Conservation (phyloP, 1,284 basidiomycete genomes). For the Trichosporon asahii region DNA sequence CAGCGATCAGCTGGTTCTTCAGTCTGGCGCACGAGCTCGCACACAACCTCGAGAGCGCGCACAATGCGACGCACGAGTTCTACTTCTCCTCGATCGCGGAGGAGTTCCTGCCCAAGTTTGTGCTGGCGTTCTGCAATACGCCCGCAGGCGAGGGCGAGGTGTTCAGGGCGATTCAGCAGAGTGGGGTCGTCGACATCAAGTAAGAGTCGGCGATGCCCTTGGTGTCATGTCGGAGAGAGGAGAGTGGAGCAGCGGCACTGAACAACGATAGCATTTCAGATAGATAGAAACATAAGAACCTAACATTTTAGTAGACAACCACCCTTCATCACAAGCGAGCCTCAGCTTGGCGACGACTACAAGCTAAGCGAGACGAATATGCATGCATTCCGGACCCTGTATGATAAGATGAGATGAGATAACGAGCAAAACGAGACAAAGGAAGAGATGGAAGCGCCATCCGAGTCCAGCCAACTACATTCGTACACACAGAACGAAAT, state of each 20-base stretch:
- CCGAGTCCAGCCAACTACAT: neutral
- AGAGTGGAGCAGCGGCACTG: no score
- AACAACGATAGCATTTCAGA: neutral
- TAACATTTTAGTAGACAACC: neutral
- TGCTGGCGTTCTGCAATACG: neutral
- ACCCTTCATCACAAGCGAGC: neutral
- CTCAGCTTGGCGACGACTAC: neutral
- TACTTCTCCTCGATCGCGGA: slow-evolving; percentile 90
- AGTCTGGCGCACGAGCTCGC: slow-evolving; percentile 69
- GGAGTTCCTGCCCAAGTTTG: slow-evolving; percentile 53
- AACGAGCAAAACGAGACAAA: neutral
- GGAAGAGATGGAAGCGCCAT: no score
- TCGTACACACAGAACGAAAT: neutral
- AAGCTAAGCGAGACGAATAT: neutral
- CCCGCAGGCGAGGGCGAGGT: neutral
- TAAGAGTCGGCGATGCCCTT: neutral
- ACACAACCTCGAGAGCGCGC: slow-evolving; percentile 47
- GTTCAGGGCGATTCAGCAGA: neutral
- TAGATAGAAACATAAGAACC: neutral
- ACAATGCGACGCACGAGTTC: slow-evolving; percentile 70
- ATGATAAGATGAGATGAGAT: neutral
- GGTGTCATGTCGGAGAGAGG: no score
- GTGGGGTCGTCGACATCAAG: neutral
- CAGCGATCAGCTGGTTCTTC: slow-evolving; percentile 83
- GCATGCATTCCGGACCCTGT: neutral